These are phyloP conservation scores for Schoenoplectus triqueter DNA, from an alignment of 202 grass and related monocot species.

Conservation along the genomic window DNA sequence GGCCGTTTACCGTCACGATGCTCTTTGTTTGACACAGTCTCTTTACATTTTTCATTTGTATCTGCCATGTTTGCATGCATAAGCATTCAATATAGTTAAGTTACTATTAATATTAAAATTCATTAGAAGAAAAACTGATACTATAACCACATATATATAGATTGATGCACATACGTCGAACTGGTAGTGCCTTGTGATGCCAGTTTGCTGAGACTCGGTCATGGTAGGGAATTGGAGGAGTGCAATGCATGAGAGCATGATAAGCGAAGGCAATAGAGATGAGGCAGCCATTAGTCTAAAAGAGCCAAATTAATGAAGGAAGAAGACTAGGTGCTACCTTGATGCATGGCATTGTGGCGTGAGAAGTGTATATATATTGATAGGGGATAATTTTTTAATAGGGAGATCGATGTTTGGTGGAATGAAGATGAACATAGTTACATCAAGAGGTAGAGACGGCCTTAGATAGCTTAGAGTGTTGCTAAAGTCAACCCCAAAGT, in stretches of 20 bases:
- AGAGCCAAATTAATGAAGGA: neutral
- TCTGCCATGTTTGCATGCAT: conserved; percentile 43
- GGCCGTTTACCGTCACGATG: conserved; percentile 80
- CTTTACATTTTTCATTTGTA: conserved; percentile 64
- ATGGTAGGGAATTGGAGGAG: conserved; percentile 42
- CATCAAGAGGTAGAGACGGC: conserved; percentile 37
- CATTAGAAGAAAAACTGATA: neutral
- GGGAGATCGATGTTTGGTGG: conserved; percentile 36
- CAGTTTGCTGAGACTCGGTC: conserved; percentile 18
- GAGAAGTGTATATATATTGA: conserved; percentile 38
- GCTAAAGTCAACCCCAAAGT: conserved; percentile 57
- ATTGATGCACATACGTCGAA: conserved; percentile 59
- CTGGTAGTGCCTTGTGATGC: conserved; percentile 64
- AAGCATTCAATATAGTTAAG: neutral
- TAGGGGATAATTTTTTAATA: conserved; percentile 26
- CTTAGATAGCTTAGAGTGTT: conserved; percentile 50
- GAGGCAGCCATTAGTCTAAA: conserved; percentile 32
- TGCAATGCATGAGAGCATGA: conserved; percentile 30
- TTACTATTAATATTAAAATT: neutral
- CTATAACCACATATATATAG: neutral
- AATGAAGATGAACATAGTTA: conserved; percentile 43
- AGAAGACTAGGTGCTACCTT: neutral
- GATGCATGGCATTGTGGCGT: conserved; percentile 11
- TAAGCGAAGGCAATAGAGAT: conserved; percentile 26
- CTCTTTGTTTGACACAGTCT: conserved; percentile 78